Evolutionary conservation across 352 stramenopile species (phyloP).

Genomic region (Pythium dissimile): DNA sequence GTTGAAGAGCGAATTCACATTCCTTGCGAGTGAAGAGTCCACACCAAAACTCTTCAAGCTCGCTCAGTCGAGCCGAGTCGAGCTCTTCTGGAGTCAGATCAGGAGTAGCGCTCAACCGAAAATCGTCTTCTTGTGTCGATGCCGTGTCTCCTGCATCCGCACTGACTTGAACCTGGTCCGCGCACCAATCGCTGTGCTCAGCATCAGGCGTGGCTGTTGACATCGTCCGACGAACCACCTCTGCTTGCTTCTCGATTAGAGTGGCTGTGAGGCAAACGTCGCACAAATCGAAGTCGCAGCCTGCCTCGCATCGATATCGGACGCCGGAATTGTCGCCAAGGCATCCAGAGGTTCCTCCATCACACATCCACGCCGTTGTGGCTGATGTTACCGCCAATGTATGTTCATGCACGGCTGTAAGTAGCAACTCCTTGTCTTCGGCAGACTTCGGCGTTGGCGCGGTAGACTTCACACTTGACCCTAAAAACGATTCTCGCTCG

Average conservation of each 20-base stretch:
- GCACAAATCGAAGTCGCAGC: slow-evolving; percentile 79
- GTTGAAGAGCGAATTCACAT: slow-evolving; percentile 52
- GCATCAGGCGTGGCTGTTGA: no score
- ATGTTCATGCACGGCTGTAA: slow-evolving; percentile 57
- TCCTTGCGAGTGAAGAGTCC: slow-evolving; percentile 58
- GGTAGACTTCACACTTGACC: slow-evolving; percentile 27
- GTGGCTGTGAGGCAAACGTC: slow-evolving; percentile 49
- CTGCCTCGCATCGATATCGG: slow-evolving; percentile 57
- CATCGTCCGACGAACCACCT: no score
- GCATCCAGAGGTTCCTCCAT: slow-evolving; percentile 51
- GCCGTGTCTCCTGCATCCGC: no score
- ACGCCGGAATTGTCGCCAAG: slow-evolving; percentile 50
- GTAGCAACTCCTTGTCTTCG: slow-evolving; percentile 21
- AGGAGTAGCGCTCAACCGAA: no score
- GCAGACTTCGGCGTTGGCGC: background rate
- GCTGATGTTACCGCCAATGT: slow-evolving; percentile 38
- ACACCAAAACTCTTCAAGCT: slow-evolving; percentile 53
- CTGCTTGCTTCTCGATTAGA: slow-evolving; percentile 26
- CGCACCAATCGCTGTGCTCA: no score
- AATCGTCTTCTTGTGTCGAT: no score
- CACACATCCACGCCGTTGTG: slow-evolving; percentile 73
- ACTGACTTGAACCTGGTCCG: no score
- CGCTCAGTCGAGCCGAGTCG: slow-evolving; percentile 24
- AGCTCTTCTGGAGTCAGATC: slow-evolving; percentile 1
- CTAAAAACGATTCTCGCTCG: slow-evolving; percentile 55